Conservation (phyloP, 1,139 yeast genomes). For the Protomyces lactucae-debilis region DNA sequence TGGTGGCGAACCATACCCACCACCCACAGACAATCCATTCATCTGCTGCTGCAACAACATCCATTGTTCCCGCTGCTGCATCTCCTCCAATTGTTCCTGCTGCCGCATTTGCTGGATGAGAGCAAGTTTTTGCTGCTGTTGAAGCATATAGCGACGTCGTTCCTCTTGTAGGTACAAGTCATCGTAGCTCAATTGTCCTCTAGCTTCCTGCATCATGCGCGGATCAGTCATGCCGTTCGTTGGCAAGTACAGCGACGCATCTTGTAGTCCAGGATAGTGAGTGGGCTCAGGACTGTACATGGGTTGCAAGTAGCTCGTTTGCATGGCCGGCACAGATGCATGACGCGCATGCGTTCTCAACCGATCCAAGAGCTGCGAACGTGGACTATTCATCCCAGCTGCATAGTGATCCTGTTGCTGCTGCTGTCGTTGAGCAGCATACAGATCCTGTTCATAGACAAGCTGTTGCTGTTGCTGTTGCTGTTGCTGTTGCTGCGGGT, state of each 20-base stretch:
- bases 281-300: neutral
- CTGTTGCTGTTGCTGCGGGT: neutral
- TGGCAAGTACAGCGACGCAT: neutral
- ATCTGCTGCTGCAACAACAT: conserved; percentile 1
- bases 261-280: neutral
- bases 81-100: neutral
- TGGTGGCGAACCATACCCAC: neutral
- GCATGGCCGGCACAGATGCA: neutral
- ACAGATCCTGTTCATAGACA: neutral
- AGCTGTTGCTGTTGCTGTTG: neutral
- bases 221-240: neutral
- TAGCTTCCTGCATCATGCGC: neutral
- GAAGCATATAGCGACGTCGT: neutral
- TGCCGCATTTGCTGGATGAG: conserved; percentile 2
- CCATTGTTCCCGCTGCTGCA: neutral
- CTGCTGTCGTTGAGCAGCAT: neutral
- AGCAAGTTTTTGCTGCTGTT: neutral
- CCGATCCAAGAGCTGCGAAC: conserved; percentile 16
- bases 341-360: conserved; percentile 1
- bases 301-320: neutral
- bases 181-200: neutral
- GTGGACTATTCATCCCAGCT: conserved; percentile 2
- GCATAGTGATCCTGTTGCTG: neutral
- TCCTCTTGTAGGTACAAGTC: neutral
- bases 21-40: neutral